Base-by-base conservation (phyloP, 2,329 filamentous ascomycete genomes). In the Alternaria arborescens region DNA sequence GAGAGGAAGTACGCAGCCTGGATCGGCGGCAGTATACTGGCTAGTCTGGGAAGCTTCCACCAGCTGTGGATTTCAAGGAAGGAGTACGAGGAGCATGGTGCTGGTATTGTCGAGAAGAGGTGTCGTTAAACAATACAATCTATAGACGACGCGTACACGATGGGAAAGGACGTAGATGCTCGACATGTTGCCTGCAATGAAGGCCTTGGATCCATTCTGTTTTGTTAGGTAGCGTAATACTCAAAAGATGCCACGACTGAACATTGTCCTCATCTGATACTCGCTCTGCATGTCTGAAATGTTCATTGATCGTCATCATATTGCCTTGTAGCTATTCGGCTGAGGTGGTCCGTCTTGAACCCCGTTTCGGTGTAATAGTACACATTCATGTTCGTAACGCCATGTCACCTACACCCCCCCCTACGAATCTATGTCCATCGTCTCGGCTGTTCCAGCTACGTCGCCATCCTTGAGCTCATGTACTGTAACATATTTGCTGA, bases 1-100 rank as follows among this genome's bases (percentile, higher is more conserved):
- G 96, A 99, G 84, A 84, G 96, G 55, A 91, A 93, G 67, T 98
- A 97, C 79, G 94, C 92, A 22, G 89, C 92, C 51, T 99, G 95
- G 94, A 93, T 99, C 69, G 95, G 96, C 47, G 95, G 95, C 46
- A 97, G 93, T 80, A 97, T 99, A 71, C 83, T 99, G 69, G 94
- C 92, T 7, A 97, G 94, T 79, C 80, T 99, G 81, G 96, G 96
- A 10, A 97, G 94, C 14, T 99, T 99, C 82, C 95, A 99, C 82
- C 95, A 99, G 83, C 94, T 99, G 91, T 99, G 95, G 95, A 96
- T 99, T 71, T 94, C 91, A 24, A 92, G 89, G 80, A 97, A 97
- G 84, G 95, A 99, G 83, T 98, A 97, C 73, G 93, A 97, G 66
- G 96, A 99, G 84, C 94, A 97, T 78, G 95, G 95, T 2, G 84